Evolutionary conservation across 2,329 filamentous ascomycete species (phyloP), one percentile per base, ranked within the genome.

Genomic region (Trichophyton simii): DNA sequence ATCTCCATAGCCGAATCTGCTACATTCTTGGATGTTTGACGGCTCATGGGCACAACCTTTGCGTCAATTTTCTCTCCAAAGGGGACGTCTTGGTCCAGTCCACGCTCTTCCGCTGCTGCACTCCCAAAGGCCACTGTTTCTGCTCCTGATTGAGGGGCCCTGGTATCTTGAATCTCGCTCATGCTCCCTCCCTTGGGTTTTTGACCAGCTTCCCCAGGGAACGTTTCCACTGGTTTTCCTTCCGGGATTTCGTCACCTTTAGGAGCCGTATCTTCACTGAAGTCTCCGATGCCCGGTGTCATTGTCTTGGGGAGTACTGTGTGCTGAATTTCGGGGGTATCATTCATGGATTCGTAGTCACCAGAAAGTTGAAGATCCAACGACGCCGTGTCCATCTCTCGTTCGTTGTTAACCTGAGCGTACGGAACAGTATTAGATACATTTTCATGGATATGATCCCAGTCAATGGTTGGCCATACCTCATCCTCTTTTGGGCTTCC

Each of bases 401-500:
- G 59, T 46, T n/a, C 58, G 34, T 59, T 41, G 34, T 55, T 57
- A 52, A 60, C 36, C 54, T 41, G 46, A 41, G 48, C 1, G 42
- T 42, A 44, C 7, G n/a, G 22, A 31, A 48, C 13, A 57, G 52
- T 46, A 20, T 60, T 59, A 55, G 52, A 50, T 54, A 57, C 62
- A 52, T 42, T 52, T 59, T 63, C 38, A 31, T 63, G 61, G 7
- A 55, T 34, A 59, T 70, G 67, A 18, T 68, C 70, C 72, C 72
- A 75, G 60, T 74, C 72, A 66, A 75, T 75, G 36, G 67, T 61
- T 60, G 73, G 73, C 69, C 71, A 74, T 52, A 66, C 67, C 22
- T 74, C 71, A n/a, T 73, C 70, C 18, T 69, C 67, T 44, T 66
- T 58, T 11, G 61, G 20, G 15, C 34, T n/a, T 44, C 15, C 28